These are phyloP conservation scores for Rhizopogon salebrosus DNA, from an alignment of 768 basidiomycete species.

Conservation along the genomic window DNA sequence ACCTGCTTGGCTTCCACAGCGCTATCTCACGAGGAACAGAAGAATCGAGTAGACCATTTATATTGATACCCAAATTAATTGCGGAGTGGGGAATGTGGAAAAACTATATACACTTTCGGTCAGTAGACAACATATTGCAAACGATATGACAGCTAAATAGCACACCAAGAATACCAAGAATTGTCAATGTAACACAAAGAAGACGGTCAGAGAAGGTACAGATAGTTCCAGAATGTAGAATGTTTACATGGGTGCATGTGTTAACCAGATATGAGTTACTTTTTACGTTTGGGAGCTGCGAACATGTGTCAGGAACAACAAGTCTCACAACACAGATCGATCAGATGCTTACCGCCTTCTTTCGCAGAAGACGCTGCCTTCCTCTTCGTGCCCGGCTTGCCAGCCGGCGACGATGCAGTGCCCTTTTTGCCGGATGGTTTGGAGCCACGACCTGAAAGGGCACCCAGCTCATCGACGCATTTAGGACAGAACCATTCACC, in stretches of 20 bases:
- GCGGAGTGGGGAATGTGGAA: background rate
- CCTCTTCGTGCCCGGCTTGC: constrained; percentile 34
- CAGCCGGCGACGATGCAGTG: constrained; percentile 13
- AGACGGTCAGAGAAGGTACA: background rate
- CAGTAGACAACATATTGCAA: background rate
- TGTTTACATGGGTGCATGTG: background rate
- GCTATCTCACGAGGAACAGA: constrained; percentile 38
- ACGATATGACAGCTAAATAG: background rate
- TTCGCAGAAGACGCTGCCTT: constrained; percentile 37
- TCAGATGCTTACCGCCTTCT: constrained; percentile 30
- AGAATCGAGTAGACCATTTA: constrained; percentile 1
- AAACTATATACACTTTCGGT: background rate
- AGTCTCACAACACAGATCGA: background rate
- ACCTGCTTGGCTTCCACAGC: constrained; percentile 62
- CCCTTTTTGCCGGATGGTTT: constrained; percentile 12
- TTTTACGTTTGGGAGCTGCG: constrained; percentile 1
- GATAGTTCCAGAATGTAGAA: background rate
- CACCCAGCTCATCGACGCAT: constrained; percentile 57
- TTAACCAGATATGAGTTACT: background rate
- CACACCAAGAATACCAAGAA: background rate
- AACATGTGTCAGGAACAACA: constrained; percentile 14
- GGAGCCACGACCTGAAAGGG: constrained; percentile 23
- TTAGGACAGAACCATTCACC: constrained; percentile 92
- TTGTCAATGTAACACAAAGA: background rate
- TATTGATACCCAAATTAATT: background rate